Evolutionary conservation across 305 asterid genomes (phyloP), one percentile per base, ranked within the genome.

Genomic region (Solanum aculeatissimum): DNA sequence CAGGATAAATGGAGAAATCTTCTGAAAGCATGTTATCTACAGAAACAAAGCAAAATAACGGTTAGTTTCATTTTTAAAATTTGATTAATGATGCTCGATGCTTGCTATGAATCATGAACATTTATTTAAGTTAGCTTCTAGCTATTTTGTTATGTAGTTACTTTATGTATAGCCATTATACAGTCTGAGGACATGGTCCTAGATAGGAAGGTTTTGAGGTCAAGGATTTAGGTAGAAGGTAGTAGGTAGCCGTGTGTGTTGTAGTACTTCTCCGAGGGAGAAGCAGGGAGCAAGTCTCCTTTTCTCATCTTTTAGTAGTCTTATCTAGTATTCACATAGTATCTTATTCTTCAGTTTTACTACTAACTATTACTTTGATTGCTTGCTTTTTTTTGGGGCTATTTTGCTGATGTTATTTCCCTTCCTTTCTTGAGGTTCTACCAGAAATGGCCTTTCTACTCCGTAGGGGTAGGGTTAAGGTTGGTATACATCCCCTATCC

Each of bases 1-100:
- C 92, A 94, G 98, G 98, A 95, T 90, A 95, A 95, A 87, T 95
- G 98, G 98, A 89, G 98, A 84, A 94, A 95, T 89, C 98, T 94
- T 87, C 89, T 95, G 89, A 95, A 95, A 88, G 98, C 98, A 83
- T 89, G 95, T 27, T 89, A 93, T 81, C 85, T 92, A 84, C 93
- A 91, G 84, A 94, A 85, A 40, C 93, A 88, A 85, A 89, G 89
- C 87, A 90, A 86, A 86, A 87, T 62, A 43, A 90, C 90, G 93
- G 98, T 94, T 55, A 84, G 91, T 88, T 60, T 83, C 57, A 55
- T 84, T 27, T 62, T 69, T 14, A 13, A 51, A 75, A 75, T 49
- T 49, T 27, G 63, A 77, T 77, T 9, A 77, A 77, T 72, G 43
- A 4, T 72, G 14, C 57, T 72, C 2, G 21, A 14, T 75, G 82